A percentile compares a stretch with the other conserved stretches of the same genome.
phyloP scores from a whole-genome alignment of 176 grass and related monocot species.

The Leersia perrieri region DNA sequence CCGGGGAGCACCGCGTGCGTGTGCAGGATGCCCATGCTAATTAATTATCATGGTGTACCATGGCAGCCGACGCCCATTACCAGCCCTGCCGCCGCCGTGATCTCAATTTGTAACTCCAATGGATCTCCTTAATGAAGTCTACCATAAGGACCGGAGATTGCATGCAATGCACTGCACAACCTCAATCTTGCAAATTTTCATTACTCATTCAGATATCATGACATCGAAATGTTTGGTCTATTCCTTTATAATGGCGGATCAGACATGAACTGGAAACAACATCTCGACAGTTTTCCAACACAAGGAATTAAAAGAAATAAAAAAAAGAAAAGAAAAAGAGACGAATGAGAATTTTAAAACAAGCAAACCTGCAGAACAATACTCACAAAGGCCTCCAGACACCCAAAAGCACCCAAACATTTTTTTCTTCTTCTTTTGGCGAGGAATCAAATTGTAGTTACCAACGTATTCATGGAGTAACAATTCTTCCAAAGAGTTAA shows the following conservation, averaged over 20 bases:
- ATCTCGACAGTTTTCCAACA: neutral
- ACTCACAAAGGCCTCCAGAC: neutral
- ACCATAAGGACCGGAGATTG: too few species aligned
- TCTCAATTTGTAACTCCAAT: too few species aligned
- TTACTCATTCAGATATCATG: neutral
- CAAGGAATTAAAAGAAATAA: neutral
- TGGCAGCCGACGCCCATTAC: too few species aligned
- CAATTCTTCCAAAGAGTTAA: neutral
- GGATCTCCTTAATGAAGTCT: too few species aligned
- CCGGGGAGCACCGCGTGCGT: too few species aligned
- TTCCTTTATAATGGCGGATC: neutral
- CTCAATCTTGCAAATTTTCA: too few species aligned
- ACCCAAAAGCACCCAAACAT: neutral
- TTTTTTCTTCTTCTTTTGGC: neutral
- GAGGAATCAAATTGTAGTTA: neutral
- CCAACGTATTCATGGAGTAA: neutral
- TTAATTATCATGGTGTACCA: too few species aligned
- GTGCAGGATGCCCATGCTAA: too few species aligned
- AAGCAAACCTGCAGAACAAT: neutral
- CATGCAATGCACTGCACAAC: too few species aligned
- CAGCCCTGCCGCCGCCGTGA: constrained; percentile 38
- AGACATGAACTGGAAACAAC: neutral
- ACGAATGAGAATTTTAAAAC: neutral
- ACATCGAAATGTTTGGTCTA: neutral
- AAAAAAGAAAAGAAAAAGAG: neutral